These are phyloP conservation scores for Penicillium sp. DNA, from an alignment of 2,329 filamentous ascomycete species.

Conservation along the genomic window DNA sequence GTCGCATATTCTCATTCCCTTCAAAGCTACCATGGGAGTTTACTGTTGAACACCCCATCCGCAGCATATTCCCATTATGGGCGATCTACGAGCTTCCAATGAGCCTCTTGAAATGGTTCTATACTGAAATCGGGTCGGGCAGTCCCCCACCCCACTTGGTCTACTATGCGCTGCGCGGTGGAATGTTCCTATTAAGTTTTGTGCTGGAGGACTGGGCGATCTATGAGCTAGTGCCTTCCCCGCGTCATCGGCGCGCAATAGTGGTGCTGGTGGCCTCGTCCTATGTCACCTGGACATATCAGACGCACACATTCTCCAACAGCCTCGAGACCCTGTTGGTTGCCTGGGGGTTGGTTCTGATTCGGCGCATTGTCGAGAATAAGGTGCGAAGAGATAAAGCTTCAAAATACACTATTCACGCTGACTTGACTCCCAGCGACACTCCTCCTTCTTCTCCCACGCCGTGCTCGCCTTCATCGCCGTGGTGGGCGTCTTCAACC, in stretches of 20 bases:
- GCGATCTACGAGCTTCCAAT: conserved; percentile 91
- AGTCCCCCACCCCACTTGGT: conserved; percentile 75
- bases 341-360: conserved; percentile 88
- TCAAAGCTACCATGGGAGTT: conserved; percentile 95
- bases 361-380: conserved; percentile 76
- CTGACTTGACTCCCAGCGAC: conserved; percentile 52
- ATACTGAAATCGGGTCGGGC: conserved; percentile 76
- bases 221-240: conserved; percentile 79
- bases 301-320: conserved; percentile 98
- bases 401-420: neutral
- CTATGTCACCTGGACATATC: conserved; percentile 98
- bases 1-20: conserved; percentile 88
- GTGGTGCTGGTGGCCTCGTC: conserved; percentile 87
- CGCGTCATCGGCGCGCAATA: conserved; percentile 67
- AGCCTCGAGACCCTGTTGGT: conserved; percentile 92
- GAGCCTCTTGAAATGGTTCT: conserved; percentile 87
- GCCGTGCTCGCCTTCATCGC: conserved; percentile 74
- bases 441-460: conserved; percentile 72
- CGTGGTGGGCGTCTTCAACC: conserved; percentile 88
- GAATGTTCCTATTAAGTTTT: conserved; percentile 95
- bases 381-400: conserved; percentile 53
- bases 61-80: conserved; percentile 96
- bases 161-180: conserved; percentile 81
- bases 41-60: conserved; percentile 79
- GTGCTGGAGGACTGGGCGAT: conserved; percentile 97